Evolutionary conservation across 345 rosid genomes (phyloP), one percentile per base, ranked within the genome.

Genomic region (Leavenworthia alabamica): DNA sequence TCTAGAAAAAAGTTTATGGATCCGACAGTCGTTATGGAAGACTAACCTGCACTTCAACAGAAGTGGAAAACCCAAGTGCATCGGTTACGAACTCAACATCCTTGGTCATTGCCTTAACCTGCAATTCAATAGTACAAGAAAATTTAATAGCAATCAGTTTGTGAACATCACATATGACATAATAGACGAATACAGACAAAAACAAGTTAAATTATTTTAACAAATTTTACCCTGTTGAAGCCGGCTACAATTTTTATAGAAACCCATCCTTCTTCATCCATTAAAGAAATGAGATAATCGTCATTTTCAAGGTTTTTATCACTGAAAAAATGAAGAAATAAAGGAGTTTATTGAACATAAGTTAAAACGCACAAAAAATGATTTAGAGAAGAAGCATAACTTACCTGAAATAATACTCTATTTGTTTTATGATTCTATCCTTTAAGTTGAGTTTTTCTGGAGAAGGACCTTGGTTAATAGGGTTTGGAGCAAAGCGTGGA

Each of bases 181-280:
- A 40, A 48, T 6, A 36, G 16, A 60, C 12, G 15, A 60, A 44
- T 37, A n/a, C 31, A 66, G 60, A 35, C 33, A 13, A 58, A 64
- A 50, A 27, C 62, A 49, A 53, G 62, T 28, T 42, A 52, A 35
- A 41, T 36, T 59, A n/a, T 8, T 53, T 36, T 27, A 35, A 60
- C 11, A 22, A n/a, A n/a, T n/a, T n/a, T n/a, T n/a, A n/a, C n/a
- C n/a, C n/a, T n/a, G n/a, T n/a, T n/a, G n/a, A 94, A 94, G 68
- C 80, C 86, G 0, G 99, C 95, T 71, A 94, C 75, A n/a, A 33
- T 62, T 28, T 82, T 69, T 20, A 79, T 73, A n/a, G 88, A 79
- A 77, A 86, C 99, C 96, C 96, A 86, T 62, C 99, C 99, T 64
- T 86, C 80, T 62, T 80, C 77, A 77, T 94, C 99, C 99, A 94